Base-by-base conservation (phyloP, 768 basidiomycete species). In the Leccinum longicurvipes region DNA sequence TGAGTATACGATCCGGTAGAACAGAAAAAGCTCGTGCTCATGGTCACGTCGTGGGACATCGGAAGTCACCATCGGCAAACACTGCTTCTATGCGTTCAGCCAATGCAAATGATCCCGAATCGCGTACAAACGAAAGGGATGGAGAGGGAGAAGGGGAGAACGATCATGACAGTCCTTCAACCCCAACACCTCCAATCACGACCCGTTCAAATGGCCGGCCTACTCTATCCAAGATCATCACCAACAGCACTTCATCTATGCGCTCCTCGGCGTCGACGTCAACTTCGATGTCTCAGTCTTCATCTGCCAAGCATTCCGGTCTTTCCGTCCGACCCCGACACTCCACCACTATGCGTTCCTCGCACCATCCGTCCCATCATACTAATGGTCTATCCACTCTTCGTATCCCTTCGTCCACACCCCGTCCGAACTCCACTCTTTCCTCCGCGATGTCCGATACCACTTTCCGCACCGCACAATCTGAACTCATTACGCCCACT, bases 391-490 rank as follows among this genome's bases (percentile, higher is more conserved):
- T 64, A 14, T 67, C 69, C 17, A 71, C 57, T 11, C 62, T 71
- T 5, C 70, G 69, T 1, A 71, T 73, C 45, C 71, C 70, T n/a
- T 55, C 72, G 3, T 21, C 65, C 4, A 24, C 28, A 5, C 53
- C 60, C 2, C 71, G 71, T 21, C 72, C 71, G 6, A 59, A 21
- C 19, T 67, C 72, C 4, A 61, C 49, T n/a, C 49, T 71, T 15
- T 70, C 71, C 11, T 71, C 69, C 0, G 69, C 72, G 12, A 64
- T 49, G 8, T 73, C 70, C 2, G 71, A 71, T 2, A 53, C 60
- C 7, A 72, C 71, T 0, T 71, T 72, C 58, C 67, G 65, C 23
- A 71, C 71, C 1, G 70, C 71, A 27, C 60, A 25, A 6, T 71
- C 69, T 25, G 71, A 71, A 25, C 53, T 67, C 7, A 21, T 57